Base-by-base conservation (phyloP, 148 eudicot genomes). In the Chenopodium quinoa region DNA sequence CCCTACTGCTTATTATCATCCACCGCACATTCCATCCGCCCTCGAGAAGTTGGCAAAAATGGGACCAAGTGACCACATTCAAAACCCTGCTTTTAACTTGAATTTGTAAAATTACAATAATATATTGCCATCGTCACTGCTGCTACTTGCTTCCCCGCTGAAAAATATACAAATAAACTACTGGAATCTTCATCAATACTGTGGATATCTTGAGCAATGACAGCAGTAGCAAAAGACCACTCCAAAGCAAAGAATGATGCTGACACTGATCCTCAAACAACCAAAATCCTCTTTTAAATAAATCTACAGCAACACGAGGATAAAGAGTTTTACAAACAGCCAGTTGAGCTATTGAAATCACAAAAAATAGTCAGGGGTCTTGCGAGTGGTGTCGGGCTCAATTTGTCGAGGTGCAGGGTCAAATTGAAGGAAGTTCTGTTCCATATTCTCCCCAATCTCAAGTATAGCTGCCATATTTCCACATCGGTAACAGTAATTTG, bases 281-380 rank as follows among this genome's bases (percentile, higher is more conserved):
- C 85, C 80, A 84, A 81, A 84, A 77, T 73, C 83, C 81, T 78
- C 79, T 86, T 86, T 79, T 68, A 73, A 79, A 68, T 68, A 79
- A 83, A 87, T 85, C 91, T 88, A 86, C 90, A 88, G 76, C 71
- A 82, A 83, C 77, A 83, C 70, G 67, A 67, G 79, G 79, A 83
- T 73, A 79, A 79, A 82, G 70, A 78, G 85, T 77, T 78, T 73
- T 81, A 79, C 85, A 80, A 73, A 87, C 76, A 82, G 79, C 76
- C 63, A 25, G 2, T 9, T 34, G 71, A 63, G 65, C 71, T 67
- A 23, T 62, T 1, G 78, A 77, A 79, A 86, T 91, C 89, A 95
- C 90, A 95, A 89, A 89, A 94, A 95, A 79, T 95, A 93, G 86
- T 95, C 97, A 7, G 97, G 98, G 73, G 98, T 93, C 82, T 93